Percentiles rank a stretch among this genome's conserved stretches.
phyloP scores from a whole-genome alignment of 257 asterid species.

The Petrea volubilis region DNA sequence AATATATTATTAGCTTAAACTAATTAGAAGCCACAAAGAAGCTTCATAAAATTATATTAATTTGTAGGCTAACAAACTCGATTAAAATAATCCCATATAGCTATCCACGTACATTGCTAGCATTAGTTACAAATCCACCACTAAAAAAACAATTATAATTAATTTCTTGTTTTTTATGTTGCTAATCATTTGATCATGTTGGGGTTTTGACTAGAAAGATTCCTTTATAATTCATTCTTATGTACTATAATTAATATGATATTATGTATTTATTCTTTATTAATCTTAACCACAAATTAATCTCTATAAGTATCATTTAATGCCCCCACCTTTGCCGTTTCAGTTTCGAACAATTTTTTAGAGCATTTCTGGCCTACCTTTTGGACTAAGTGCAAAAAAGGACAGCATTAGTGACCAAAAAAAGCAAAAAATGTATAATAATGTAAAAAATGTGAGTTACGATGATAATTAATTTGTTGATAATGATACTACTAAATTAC shows the following conservation, averaged over 20 bases:
- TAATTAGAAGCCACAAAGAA: constrained; percentile 16
- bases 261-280: too few relatives aligned
- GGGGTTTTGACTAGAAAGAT: constrained; percentile 25
- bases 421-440: too few relatives aligned
- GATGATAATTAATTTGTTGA: too few relatives aligned
- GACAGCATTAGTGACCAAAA: too few relatives aligned
- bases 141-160: neutral
- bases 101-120: constrained; percentile 19
- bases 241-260: neutral
- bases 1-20: neutral
- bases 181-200: constrained; percentile 32
- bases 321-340: too few relatives aligned
- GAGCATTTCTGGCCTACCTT: too few relatives aligned
- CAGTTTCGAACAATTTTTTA: too few relatives aligned
- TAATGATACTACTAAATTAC: too few relatives aligned
- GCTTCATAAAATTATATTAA: constrained; percentile 18
- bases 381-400: too few relatives aligned
- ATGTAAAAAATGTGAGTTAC: too few relatives aligned
- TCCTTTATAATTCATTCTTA: neutral
- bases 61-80: neutral
- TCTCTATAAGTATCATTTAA: too few relatives aligned
- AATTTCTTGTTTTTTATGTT: neutral
- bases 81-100: constrained; percentile 13
- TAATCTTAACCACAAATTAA: too few relatives aligned
- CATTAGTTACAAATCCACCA: constrained; percentile 27